Percentiles rank a stretch among this genome's conserved stretches.
Evolutionary conservation across 257 asterid species (phyloP).

Genomic region (Przewalskia tangutica): DNA sequence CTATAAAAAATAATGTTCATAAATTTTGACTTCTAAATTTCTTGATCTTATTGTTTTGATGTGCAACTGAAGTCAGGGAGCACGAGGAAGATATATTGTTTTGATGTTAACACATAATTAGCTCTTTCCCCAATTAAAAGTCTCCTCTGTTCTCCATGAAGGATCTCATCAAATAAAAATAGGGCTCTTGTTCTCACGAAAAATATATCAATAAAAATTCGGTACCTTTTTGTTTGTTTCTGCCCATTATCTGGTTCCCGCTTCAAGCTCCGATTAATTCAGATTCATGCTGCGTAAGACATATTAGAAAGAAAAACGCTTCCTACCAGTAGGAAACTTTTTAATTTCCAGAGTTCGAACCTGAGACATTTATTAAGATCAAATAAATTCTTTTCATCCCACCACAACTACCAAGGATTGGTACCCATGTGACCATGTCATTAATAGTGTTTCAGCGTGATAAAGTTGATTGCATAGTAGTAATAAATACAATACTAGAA

Average conservation of each 20-base stretch:
- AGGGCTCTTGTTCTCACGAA: background rate
- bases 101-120: background rate
- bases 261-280: too few species aligned
- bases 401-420: background rate
- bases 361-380: background rate
- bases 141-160: too few species aligned
- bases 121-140: too few species aligned
- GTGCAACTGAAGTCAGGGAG: background rate
- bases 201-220: background rate
- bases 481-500: too few species aligned
- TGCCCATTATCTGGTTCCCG: too few species aligned
- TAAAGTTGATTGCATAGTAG: too few species aligned
- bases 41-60: background rate
- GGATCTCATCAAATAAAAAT: background rate
- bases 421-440: background rate
- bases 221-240: too few species aligned
- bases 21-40: background rate
- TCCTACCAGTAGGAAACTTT: too few species aligned
- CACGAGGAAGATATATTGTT: background rate
- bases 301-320: too few species aligned
- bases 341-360: too few species aligned
- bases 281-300: too few species aligned
- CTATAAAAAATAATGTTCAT: background rate
- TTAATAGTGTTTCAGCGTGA: background rate
- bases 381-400: background rate